Conservation (phyloP, 139 green algal genomes). For the Eudorina sp. region DNA sequence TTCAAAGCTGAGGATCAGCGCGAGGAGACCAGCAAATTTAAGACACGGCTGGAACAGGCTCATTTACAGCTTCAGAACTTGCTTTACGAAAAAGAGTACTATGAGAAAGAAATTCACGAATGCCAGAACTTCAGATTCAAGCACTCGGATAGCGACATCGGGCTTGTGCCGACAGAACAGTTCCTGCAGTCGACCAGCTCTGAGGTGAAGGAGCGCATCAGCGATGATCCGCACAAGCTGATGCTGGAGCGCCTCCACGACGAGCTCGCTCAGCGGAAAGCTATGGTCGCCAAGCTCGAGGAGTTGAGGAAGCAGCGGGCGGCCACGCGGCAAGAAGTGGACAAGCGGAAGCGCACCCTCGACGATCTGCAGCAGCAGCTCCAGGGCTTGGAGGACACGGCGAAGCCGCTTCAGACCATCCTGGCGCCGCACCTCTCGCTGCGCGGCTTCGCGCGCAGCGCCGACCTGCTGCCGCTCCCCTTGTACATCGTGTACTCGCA, state of each 20-base stretch:
- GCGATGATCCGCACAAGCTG: constrained; percentile 50
- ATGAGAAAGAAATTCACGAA: constrained; percentile 79
- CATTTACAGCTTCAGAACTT: constrained; percentile 80
- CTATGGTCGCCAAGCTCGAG: constrained; percentile 57
- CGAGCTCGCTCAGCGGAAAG: constrained; percentile 68
- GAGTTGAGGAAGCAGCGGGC: constrained; percentile 50
- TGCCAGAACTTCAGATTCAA: constrained; percentile 75
- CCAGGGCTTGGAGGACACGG: constrained; percentile 57
- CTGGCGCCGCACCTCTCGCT: constrained; percentile 33
- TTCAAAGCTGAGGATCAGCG: constrained; percentile 64
- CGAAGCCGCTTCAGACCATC: constrained; percentile 58
- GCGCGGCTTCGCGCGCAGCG: constrained; percentile 42
- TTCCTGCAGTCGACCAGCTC: constrained; percentile 54
- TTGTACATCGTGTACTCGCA: constrained; percentile 82
- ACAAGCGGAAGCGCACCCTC: constrained; percentile 55
- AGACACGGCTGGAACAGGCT: constrained; percentile 68
- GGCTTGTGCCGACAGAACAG: constrained; percentile 65
- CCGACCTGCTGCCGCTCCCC: constrained; percentile 71
- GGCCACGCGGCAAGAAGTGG: constrained; percentile 52
- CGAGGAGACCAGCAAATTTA: constrained; percentile 68
- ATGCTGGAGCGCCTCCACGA: constrained; percentile 67
- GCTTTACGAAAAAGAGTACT: constrained; percentile 81
- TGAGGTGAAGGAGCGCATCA: neutral
- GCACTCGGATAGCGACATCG: constrained; percentile 70
- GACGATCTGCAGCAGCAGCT: constrained; percentile 68